Conservation (phyloP, 495 filamentous ascomycete genomes). For the Tuber indicum region DNA sequence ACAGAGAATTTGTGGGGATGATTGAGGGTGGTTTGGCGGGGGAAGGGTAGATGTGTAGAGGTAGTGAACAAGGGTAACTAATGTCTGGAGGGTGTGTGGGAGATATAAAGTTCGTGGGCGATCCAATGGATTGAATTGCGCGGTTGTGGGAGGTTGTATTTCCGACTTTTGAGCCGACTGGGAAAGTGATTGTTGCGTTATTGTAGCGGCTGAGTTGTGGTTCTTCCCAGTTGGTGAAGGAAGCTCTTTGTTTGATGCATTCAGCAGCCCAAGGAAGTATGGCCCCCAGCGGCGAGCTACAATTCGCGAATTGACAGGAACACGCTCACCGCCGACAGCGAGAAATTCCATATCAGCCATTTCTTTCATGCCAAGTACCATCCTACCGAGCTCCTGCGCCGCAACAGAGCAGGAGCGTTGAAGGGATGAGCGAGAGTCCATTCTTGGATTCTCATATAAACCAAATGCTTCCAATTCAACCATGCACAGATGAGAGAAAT, state of each 20-base stretch:
- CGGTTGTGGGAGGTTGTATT: slow-evolving; percentile 58
- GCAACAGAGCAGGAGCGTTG: slow-evolving; percentile 52
- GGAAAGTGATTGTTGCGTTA: slow-evolving; percentile 32
- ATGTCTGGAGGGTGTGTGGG: slow-evolving; percentile 80
- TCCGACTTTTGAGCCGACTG: slow-evolving; percentile 34
- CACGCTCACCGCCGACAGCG: slow-evolving; percentile 78
- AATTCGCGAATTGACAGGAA: slow-evolving; percentile 87
- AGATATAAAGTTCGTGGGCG: slow-evolving; percentile 84
- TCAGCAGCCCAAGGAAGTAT: slow-evolving; percentile 82
- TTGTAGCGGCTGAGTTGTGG: slow-evolving; percentile 40
- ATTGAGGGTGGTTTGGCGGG: slow-evolving; percentile 64
- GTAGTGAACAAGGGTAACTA: slow-evolving; percentile 82
- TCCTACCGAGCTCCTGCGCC: slow-evolving; percentile 77
- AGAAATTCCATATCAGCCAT: slow-evolving; percentile 96
- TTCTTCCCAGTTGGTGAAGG: slow-evolving; percentile 40
- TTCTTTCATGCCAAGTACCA: slow-evolving; percentile 69
- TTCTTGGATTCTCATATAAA: slow-evolving; percentile 81
- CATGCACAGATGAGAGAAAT: slow-evolving; percentile 92
- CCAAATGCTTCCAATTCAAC: slow-evolving; percentile 96
- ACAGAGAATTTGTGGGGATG: slow-evolving; percentile 91
- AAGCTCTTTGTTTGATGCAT: slow-evolving; percentile 44
- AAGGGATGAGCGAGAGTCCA: slow-evolving; percentile 32
- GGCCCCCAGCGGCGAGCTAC: slow-evolving; percentile 85
- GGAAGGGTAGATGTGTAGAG: slow-evolving; percentile 88
- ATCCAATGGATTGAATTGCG: slow-evolving; percentile 38